Conservation (phyloP, 1,284 basidiomycete genomes). For the Apiotrichum domesticum region DNA sequence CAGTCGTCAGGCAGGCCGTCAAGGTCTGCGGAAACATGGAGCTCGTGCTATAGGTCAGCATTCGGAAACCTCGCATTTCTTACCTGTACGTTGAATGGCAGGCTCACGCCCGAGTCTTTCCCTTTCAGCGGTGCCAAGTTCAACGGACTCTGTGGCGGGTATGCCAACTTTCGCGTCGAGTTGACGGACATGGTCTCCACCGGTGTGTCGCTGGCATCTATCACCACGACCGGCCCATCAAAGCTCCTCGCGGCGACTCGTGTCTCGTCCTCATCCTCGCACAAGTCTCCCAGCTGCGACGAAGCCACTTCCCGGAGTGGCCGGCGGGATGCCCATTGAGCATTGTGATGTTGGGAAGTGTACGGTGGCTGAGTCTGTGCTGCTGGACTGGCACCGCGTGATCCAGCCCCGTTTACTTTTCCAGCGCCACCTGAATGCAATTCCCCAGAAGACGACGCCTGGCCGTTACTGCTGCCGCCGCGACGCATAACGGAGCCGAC, state of each 20-base stretch:
- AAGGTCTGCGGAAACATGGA: constrained; percentile 39
- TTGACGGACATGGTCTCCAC: too few relatives aligned
- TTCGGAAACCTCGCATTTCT: neutral
- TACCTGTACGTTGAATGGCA: constrained; percentile 41
- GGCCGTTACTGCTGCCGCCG: constrained; percentile 1
- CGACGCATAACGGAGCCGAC: constrained; percentile 30
- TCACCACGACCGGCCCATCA: neutral
- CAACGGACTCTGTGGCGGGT: too few relatives aligned
- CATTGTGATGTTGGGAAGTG: neutral
- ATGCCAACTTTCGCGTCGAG: too few relatives aligned
- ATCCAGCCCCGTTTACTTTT: neutral
- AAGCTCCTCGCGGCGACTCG: neutral
- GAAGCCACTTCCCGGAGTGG: neutral
- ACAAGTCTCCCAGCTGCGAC: constrained; percentile 1
- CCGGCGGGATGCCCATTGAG: neutral
- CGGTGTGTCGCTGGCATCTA: neutral
- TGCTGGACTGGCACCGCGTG: neutral
- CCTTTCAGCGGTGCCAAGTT: too few relatives aligned
- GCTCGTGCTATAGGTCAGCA: constrained; percentile 31
- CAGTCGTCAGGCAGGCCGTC: constrained; percentile 34
- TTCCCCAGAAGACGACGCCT: neutral
- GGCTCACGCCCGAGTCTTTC: constrained; percentile 20
- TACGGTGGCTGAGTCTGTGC: neutral
- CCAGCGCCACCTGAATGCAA: neutral
- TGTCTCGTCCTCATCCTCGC: constrained; percentile 3